Evolutionary conservation across 1,284 basidiomycete genomes (phyloP).

Genomic region (Cryptococcus depauperatus): DNA sequence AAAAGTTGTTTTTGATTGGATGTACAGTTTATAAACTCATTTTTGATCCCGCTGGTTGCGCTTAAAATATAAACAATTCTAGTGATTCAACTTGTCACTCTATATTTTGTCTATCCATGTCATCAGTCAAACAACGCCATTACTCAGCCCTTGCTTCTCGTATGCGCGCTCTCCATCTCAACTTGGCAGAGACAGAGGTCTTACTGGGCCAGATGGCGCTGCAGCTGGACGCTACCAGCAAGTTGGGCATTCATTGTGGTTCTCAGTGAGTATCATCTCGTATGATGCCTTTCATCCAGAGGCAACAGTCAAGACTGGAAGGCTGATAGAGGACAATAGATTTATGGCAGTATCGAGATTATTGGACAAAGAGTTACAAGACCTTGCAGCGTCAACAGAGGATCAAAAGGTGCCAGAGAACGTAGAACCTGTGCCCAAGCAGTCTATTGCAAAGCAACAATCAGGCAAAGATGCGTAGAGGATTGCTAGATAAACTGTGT

Average conservation of each 20-base stretch:
- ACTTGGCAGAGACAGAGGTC: slow-evolving; percentile 35
- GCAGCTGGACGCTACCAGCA: slow-evolving; percentile 34
- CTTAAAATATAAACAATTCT: background rate
- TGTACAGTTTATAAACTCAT: too few species aligned
- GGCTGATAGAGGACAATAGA: slow-evolving; percentile 13
- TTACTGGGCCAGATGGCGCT: slow-evolving; percentile 33
- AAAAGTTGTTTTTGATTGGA: too few species aligned
- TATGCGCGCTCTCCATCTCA: slow-evolving; percentile 29
- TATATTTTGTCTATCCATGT: too few species aligned
- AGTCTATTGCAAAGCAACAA: too few species aligned
- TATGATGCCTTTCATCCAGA: background rate
- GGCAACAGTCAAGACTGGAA: background rate
- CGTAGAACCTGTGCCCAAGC: too few species aligned
- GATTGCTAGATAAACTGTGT: too few species aligned
- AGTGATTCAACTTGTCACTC: too few species aligned
- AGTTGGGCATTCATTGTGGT: slow-evolving; percentile 35
- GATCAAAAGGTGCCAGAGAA: too few species aligned
- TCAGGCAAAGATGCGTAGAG: too few species aligned
- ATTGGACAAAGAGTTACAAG: slow-evolving; percentile 37
- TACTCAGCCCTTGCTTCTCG: slow-evolving; percentile 39
- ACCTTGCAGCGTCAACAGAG: background rate
- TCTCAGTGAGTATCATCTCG: slow-evolving; percentile 42
- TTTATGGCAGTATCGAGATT: slow-evolving; percentile 44
- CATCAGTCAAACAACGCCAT: slow-evolving; percentile 39
- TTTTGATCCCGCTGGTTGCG: too few species aligned